Percentiles rank a stretch among this genome's conserved stretches.
Evolutionary conservation across 192 early-diverging fungal genomes (phyloP).

Genomic region (Coemansia furcata): DNA sequence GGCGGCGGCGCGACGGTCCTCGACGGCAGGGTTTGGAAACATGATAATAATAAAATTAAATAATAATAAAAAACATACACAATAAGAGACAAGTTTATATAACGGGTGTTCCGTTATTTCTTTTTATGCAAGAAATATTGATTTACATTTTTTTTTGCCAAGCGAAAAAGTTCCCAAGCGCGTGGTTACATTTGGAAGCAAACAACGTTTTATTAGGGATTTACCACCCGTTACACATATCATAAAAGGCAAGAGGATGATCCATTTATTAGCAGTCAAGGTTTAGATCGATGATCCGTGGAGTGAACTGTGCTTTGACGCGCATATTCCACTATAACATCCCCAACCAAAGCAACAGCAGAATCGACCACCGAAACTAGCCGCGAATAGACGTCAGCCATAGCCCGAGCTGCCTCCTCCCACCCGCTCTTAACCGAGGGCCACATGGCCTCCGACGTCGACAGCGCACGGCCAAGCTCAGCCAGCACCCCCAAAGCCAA

Average conservation of each 20-base stretch:
- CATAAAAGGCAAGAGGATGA: too few relatives aligned
- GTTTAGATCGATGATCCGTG: not conserved
- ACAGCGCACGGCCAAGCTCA: not conserved
- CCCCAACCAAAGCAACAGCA: constrained; percentile 24
- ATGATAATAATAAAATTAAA: constrained; percentile 6
- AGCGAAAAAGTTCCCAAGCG: not conserved
- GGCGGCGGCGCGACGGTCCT: constrained; percentile 17
- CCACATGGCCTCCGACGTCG: constrained; percentile 5
- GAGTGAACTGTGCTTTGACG: constrained; percentile 25
- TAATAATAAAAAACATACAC: not conserved
- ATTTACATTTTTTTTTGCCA: not conserved
- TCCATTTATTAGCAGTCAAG: not conserved
- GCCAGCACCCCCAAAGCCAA: not conserved
- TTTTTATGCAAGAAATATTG: not conserved
- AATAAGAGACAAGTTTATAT: not conserved
- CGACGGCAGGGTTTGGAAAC: constrained; percentile 17
- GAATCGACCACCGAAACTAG: constrained; percentile 22
- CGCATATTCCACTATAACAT: constrained; percentile 32
- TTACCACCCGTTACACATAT: not conserved
- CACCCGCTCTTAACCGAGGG: constrained; percentile 14
- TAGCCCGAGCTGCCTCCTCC: constrained; percentile 20
- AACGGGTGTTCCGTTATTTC: not conserved
- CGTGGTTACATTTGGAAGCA: not conserved
- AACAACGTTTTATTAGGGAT: not conserved
- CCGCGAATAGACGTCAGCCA: constrained; percentile 30